phyloP scores from a whole-genome alignment of 2,329 filamentous ascomycete species.

The Aureobasidium sp. region DNA sequence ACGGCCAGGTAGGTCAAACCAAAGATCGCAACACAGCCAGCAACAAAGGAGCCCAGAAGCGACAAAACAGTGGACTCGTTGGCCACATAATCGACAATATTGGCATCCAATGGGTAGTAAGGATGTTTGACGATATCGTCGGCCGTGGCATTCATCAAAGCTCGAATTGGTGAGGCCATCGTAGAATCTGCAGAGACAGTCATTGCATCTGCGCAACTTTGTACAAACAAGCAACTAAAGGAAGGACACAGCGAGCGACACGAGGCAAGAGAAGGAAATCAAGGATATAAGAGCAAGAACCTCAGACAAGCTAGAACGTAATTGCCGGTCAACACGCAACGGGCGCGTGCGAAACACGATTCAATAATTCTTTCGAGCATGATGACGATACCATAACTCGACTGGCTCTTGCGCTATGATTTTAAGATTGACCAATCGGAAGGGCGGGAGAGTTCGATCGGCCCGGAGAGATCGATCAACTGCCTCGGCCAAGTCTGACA shows the following conservation, averaged over 20 bases:
- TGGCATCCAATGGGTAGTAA: constrained; percentile 61
- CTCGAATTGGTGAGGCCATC: constrained; percentile 4
- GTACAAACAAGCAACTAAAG: background rate
- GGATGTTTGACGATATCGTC: constrained; percentile 45
- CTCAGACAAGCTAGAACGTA: background rate
- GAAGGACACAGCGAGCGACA: background rate
- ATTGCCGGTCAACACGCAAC: constrained; percentile 3
- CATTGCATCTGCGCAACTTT: background rate
- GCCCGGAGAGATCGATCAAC: background rate
- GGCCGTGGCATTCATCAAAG: background rate
- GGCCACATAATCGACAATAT: constrained; percentile 56
- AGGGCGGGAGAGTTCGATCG: background rate
- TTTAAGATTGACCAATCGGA: constrained; percentile 3
- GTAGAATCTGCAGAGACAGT: background rate
- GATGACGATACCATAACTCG: constrained; percentile 6
- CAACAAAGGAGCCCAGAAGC: constrained; percentile 54
- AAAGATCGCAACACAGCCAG: constrained; percentile 52
- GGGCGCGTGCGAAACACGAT: background rate
- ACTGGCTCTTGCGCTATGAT: background rate
- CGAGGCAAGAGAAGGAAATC: background rate
- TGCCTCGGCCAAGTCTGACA: background rate
- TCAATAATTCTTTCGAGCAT: background rate
- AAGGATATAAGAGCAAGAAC: background rate
- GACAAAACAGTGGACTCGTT: constrained; percentile 56
- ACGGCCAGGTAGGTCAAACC: constrained; percentile 48